These are phyloP conservation scores for Vitis cinerea DNA, from an alignment of 164 flowering plant species.

Conservation along the genomic window DNA sequence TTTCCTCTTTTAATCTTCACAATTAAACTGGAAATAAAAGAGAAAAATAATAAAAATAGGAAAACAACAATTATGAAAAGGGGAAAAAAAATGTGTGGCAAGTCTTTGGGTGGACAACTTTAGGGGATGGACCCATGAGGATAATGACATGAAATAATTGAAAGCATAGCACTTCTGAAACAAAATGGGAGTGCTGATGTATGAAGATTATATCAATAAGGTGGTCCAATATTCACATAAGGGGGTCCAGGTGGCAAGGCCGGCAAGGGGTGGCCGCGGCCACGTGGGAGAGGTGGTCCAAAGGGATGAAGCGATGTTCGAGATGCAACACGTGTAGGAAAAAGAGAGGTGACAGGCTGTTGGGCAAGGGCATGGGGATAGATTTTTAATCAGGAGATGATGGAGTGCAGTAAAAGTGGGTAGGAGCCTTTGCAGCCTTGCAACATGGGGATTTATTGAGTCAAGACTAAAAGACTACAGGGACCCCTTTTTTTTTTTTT, in stretches of 20 bases:
- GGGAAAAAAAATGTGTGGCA: neutral
- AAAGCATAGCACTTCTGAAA: conserved; percentile 20
- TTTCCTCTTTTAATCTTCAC: neutral
- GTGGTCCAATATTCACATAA: conserved; percentile 30
- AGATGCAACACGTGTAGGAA: conserved; percentile 14
- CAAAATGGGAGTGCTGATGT: conserved; percentile 9
- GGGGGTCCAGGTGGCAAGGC: conserved; percentile 37
- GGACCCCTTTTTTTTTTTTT: neutral
- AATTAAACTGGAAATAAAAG: neutral
- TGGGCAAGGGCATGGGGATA: neutral
- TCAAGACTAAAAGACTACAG: neutral
- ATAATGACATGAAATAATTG: conserved; percentile 46
- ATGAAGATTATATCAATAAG: conserved; percentile 8
- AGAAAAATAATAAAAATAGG: neutral
- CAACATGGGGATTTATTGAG: conserved; percentile 4
- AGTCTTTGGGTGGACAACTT: conserved; percentile 13
- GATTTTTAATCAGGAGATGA: neutral
- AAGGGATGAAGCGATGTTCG: neutral
- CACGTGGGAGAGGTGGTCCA: conserved; percentile 63
- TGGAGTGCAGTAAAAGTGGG: neutral
- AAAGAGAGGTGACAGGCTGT: conserved; percentile 36
- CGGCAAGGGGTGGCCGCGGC: conserved; percentile 38
- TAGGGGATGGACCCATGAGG: conserved; percentile 21
- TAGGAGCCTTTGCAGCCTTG: conserved; percentile 6
- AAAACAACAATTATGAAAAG: too few species aligned